These are phyloP conservation scores for Scenedesmus sp. DNA, from an alignment of 163 green algal species.

Conservation along the genomic window DNA sequence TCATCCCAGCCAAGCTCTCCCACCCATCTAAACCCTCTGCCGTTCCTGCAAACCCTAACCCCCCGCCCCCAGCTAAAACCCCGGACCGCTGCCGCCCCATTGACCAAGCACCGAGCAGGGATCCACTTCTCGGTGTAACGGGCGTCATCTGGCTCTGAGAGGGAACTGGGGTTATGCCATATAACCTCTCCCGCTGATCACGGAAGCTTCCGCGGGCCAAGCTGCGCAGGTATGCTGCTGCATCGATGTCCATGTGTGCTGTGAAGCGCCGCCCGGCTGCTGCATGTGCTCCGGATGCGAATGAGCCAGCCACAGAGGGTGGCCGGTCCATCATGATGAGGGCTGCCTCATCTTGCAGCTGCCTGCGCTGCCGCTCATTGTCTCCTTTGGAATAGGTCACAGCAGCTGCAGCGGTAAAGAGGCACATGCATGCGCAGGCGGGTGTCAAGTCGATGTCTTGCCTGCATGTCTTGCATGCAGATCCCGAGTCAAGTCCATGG, in stretches of 20 bases:
- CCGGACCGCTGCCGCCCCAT: slow-evolving; percentile 4
- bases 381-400: slow-evolving; percentile 38
- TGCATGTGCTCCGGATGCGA: neutral
- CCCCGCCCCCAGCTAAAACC: neutral
- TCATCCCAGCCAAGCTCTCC: neutral
- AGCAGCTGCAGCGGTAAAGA: neutral
- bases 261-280: slow-evolving; percentile 8
- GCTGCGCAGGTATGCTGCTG: slow-evolving; percentile 15
- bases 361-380: slow-evolving; percentile 11
- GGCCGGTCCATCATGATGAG: slow-evolving; percentile 50
- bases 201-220: neutral
- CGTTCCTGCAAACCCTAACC: neutral
- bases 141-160: neutral
- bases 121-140: neutral
- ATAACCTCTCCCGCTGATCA: neutral
- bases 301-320: slow-evolving; percentile 33
- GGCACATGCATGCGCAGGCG: neutral
- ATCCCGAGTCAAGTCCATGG: too few species aligned
- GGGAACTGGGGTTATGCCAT: slow-evolving; percentile 25
- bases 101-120: neutral
- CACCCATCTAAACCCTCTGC: neutral
- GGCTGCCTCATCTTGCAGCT: slow-evolving; percentile 47
- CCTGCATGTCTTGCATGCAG: too few species aligned
- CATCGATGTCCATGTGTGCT: slow-evolving; percentile 44
- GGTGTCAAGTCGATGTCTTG: neutral